phyloP scores from a whole-genome alignment of 768 basidiomycete genomes.

The Hemileccinum impolitum region DNA sequence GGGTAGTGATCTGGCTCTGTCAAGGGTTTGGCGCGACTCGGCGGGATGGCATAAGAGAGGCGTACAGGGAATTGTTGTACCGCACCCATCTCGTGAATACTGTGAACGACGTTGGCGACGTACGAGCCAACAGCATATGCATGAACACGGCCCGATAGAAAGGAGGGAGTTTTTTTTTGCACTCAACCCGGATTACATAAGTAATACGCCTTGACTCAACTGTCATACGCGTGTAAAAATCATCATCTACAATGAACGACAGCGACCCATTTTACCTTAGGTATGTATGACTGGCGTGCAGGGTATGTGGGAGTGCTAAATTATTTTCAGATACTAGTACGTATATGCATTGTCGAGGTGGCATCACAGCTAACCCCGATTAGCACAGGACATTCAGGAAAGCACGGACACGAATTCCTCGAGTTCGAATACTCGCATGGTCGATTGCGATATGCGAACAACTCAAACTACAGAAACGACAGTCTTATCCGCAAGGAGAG shows the following conservation, averaged over 20 bases:
- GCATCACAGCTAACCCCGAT: background rate
- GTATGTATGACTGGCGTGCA: slow-evolving; percentile 34
- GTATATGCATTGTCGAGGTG: slow-evolving; percentile 16
- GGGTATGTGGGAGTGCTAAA: slow-evolving; percentile 13
- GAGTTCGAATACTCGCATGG: slow-evolving; percentile 99
- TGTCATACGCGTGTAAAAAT: background rate
- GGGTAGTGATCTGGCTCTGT: slow-evolving; percentile 6
- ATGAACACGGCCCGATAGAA: too few relatives aligned
- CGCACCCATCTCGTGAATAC: slow-evolving; percentile 23
- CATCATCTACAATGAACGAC: slow-evolving; percentile 35
- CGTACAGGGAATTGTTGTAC: slow-evolving; percentile 16
- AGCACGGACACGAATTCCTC: slow-evolving; percentile 96
- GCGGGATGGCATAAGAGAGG: background rate
- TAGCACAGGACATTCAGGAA: slow-evolving; percentile 92
- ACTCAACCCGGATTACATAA: too few relatives aligned
- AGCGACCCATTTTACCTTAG: slow-evolving; percentile 81
- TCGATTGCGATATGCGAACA: slow-evolving; percentile 95
- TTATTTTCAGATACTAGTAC: slow-evolving; percentile 47
- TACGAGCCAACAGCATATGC: too few relatives aligned
- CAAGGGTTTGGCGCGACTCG: background rate
- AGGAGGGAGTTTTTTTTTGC: too few relatives aligned
- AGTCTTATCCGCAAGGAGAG: slow-evolving; percentile 98
- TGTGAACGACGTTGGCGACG: slow-evolving; percentile 16
- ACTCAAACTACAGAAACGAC: slow-evolving; percentile 99
- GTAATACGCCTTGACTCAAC: background rate